These are phyloP conservation scores for Nepenthes alata DNA, from an alignment of 179 eudicot species.

Conservation along the genomic window DNA sequence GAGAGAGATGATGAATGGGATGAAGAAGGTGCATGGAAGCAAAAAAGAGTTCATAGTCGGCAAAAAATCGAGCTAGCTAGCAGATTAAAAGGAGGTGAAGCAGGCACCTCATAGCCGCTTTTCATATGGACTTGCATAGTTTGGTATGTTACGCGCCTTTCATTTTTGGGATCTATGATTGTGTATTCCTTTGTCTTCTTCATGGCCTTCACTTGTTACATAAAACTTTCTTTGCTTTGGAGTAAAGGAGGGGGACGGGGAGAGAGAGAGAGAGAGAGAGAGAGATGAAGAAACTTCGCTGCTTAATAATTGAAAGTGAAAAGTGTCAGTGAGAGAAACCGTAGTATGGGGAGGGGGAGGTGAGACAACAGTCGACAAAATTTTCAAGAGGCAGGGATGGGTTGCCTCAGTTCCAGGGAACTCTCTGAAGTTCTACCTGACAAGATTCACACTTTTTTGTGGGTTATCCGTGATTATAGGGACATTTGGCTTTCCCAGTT, in stretches of 20 bases:
- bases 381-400: slow-evolving; percentile 18
- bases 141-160: not conserved
- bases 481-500: slow-evolving; percentile 20
- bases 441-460: slow-evolving; percentile 13
- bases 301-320: too few species aligned
- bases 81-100: too few species aligned
- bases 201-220: not conserved
- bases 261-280: not conserved
- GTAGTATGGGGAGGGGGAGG: not conserved
- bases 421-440: slow-evolving; percentile 11
- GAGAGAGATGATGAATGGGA: too few species aligned
- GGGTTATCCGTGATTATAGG: slow-evolving; percentile 30
- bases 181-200: not conserved
- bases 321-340: not conserved
- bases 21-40: too few species aligned
- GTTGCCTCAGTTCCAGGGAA: slow-evolving; percentile 53
- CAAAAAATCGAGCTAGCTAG: too few species aligned
- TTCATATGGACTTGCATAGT: too few species aligned
- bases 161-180: not conserved
- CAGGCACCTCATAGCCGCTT: too few species aligned
- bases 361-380: not conserved
- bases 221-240: not conserved
- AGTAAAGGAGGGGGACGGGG: not conserved
- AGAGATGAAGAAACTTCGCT: not conserved
- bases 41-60: too few species aligned